Base-by-base conservation (phyloP, 768 basidiomycete genomes). In the Podaxis carcinomalis region DNA sequence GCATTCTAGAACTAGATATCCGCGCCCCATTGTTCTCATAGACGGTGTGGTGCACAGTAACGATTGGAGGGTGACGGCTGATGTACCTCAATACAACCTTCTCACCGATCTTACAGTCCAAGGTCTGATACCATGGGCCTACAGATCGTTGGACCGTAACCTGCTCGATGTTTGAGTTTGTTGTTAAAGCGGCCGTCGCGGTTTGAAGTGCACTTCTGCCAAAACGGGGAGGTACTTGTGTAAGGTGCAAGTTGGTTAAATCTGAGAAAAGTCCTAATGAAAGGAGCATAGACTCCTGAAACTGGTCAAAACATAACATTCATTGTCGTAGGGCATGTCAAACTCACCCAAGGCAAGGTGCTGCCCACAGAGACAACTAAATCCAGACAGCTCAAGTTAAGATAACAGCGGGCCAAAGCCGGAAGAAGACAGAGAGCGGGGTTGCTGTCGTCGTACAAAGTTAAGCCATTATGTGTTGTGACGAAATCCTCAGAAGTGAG, bases 301-400 rank as follows among this genome's bases (percentile, higher is more conserved):
- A 23, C 9, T 16, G 14, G 37, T 54, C 14, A 39, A 32, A 13
- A 46, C 40, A n/a, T 27, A 5, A 47, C 10, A 21, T 14, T 13
- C 19, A 47, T 19, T n/a, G 19, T 47, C 21, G 1, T 1, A 47
- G 46, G 46, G 3, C 21, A 37, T 11, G 35, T 0, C 11, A 6
- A 19, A 42, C 46, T 50, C 21, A 57, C 56, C 56, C 56, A 57
- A 50, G 32, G 56, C 46, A 57, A 49, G 14, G 56, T 57, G 25
- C 56, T 57, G 4, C 56, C 56, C 5, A 36, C 4, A 21, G 47
- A 57, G 21, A 21, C 37, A 5, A 50, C 21, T n/a, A 57, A 36
- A 23, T 57, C 23, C 2, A 57, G 47, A 1, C 35, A 5, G 21
- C 23, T 32, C 35, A 57, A 32, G 14, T 28, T 35, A 4, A 36